phyloP scores from a whole-genome alignment of 2,329 filamentous ascomycete genomes.

The Pochonia chlamydosporia region DNA sequence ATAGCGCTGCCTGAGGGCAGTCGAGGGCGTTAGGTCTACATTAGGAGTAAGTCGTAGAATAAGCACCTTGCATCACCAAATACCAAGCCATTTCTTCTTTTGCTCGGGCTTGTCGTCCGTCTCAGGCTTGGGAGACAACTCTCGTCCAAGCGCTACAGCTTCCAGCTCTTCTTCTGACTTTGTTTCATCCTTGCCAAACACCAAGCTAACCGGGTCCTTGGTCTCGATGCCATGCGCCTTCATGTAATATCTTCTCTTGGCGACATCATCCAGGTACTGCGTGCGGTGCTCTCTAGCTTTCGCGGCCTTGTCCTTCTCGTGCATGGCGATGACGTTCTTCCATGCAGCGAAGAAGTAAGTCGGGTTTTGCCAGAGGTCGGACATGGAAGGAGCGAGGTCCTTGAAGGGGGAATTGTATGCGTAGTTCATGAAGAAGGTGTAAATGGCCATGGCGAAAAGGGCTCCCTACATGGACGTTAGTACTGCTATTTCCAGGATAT shows the following conservation, averaged over 20 bases:
- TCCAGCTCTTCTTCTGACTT: constrained; percentile 31
- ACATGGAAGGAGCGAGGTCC: constrained; percentile 68
- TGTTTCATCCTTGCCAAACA: constrained; percentile 31
- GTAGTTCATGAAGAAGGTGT: constrained; percentile 75
- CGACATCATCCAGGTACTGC: constrained; percentile 74
- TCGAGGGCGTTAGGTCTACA: not conserved
- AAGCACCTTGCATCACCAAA: constrained; percentile 52
- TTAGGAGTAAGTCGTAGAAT: not conserved
- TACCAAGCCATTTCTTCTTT: constrained; percentile 77
- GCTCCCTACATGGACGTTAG: constrained; percentile 45
- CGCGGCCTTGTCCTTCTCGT: constrained; percentile 64
- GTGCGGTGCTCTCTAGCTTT: constrained; percentile 66
- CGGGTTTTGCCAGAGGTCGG: constrained; percentile 64
- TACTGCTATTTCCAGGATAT: no score
- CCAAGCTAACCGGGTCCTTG: constrained; percentile 46
- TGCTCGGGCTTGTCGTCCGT: constrained; percentile 21
- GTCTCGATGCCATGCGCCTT: constrained; percentile 77
- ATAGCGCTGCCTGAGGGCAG: not conserved
- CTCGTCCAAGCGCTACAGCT: constrained; percentile 28
- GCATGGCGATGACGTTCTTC: constrained; percentile 68
- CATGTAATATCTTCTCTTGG: constrained; percentile 80
- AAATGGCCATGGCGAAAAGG: constrained; percentile 61
- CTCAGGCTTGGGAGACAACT: constrained; percentile 22
- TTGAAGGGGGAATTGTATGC: constrained; percentile 70
- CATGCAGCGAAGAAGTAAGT: constrained; percentile 59